Percentiles rank a stretch among this genome's conserved stretches.
These are phyloP conservation scores for Parasitella parasitica DNA, from an alignment of 371 early-diverging fungal genomes.

Conservation along the genomic window DNA sequence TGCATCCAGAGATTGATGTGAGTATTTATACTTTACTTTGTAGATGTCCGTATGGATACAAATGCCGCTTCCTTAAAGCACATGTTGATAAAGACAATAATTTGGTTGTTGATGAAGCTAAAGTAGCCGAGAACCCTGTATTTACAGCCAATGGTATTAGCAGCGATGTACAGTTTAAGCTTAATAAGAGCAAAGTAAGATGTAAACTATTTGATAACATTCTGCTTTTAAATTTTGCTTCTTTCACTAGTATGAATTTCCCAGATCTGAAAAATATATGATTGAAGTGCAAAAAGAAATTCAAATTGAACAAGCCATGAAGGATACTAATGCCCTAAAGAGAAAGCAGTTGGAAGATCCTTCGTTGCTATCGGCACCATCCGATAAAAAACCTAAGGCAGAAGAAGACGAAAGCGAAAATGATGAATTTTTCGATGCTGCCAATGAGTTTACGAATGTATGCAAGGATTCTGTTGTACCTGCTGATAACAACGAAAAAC, in stretches of 20 bases:
- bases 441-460: constrained; percentile 20
- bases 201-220: background rate
- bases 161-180: constrained; percentile 47
- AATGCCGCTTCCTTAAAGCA: constrained; percentile 75
- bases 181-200: constrained; percentile 35
- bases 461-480: constrained; percentile 4
- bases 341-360: constrained; percentile 20
- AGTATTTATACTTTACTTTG: background rate
- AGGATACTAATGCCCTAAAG: constrained; percentile 28
- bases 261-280: constrained; percentile 42
- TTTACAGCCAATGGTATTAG: constrained; percentile 43
- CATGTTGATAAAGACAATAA: constrained; percentile 64
- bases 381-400: constrained; percentile 9
- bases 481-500: constrained; percentile 22
- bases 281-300: constrained; percentile 40
- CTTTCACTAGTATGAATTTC: constrained; percentile 43
- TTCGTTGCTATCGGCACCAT: background rate
- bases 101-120: constrained; percentile 53
- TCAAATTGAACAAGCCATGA: constrained; percentile 23
- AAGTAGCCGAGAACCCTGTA: constrained; percentile 32
- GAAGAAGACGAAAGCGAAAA: constrained; percentile 15
- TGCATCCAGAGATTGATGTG: background rate
- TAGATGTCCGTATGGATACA: constrained; percentile 64
- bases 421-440: constrained; percentile 27
- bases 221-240: background rate